Evolutionary conservation across 176 grass and related monocot species (phyloP).

Genomic region (Avena atlantica): DNA sequence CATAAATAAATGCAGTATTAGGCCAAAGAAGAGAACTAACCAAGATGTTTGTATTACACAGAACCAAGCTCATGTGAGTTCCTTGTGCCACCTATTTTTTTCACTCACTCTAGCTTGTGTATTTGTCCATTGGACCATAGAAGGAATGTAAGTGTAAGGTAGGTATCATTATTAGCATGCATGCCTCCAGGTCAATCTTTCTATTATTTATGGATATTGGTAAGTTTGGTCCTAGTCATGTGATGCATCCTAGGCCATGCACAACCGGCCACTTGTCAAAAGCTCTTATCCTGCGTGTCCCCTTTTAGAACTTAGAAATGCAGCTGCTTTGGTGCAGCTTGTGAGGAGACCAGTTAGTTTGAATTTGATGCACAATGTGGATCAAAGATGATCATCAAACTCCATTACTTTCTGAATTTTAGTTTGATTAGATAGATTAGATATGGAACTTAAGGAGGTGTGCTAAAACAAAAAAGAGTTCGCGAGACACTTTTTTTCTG

Average conservation of each 20-base stretch:
- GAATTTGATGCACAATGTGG: slow-evolving; percentile 5
- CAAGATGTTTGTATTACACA: slow-evolving; percentile 32
- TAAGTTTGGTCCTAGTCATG: slow-evolving; percentile 11
- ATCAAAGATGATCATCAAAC: slow-evolving; percentile 17
- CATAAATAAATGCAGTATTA: slow-evolving; percentile 49
- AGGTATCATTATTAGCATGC: slow-evolving; percentile 9
- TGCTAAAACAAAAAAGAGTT: not conserved
- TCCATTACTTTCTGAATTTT: slow-evolving; percentile 20
- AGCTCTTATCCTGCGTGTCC: slow-evolving; percentile 16
- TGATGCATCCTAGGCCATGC: slow-evolving; percentile 20
- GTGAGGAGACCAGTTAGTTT: not conserved
- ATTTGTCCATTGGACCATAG: slow-evolving; percentile 22
- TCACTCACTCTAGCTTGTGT: not conserved
- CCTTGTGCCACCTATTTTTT: slow-evolving; percentile 24
- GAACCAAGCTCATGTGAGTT: slow-evolving; percentile 62
- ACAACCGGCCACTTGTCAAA: slow-evolving; percentile 20
- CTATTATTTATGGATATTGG: not conserved
- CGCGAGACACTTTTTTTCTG: not conserved
- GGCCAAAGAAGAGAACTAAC: slow-evolving; percentile 57
- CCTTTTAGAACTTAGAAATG: slow-evolving; percentile 20
- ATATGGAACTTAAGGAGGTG: not conserved
- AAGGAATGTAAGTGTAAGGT: slow-evolving; percentile 28
- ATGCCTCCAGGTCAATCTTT: slow-evolving; percentile 18
- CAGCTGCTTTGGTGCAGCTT: not conserved
- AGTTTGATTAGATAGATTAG: slow-evolving; percentile 22